Base-by-base conservation (phyloP, 768 basidiomycete genomes). In the Hygrocybe coccinea region DNA sequence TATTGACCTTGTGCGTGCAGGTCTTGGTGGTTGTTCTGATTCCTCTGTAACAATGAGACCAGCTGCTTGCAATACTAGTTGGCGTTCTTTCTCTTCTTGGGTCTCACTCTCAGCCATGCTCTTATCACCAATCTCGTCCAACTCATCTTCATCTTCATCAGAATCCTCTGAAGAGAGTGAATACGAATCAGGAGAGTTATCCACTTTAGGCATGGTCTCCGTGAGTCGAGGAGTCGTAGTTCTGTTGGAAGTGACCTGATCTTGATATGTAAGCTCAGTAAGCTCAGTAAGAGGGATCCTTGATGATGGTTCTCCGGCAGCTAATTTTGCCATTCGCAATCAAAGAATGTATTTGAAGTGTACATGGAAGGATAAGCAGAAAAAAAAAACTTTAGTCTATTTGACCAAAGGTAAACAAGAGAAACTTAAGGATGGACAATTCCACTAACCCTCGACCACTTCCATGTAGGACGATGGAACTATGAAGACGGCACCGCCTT, bases 391-490 rank as follows among this genome's bases (percentile, higher is more conserved):
- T 92, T 91, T 81, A 94, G 90, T 84, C 90, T 91, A 84, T 76
- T 78, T 73, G 65, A 67, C 62, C 69, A 67, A 70, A 77, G 69
- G 78, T 81, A 79, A 83, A 82, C 75, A 75, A 76, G 75, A 72
- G 65, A 72, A 74, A 81, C 81, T 79, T 77, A 79, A 75, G 77
- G 73, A 67, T 62, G 62, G 69, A 70, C 70, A 64, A 74, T 70
- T 64, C 62, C 71, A 95, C 95, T 95, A 86, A 95, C 95, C 91
- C 82, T 87, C 83, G 65, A 79, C 77, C 63, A 85, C 70, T 71
- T 95, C 89, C 68, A 99, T 69, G 69, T 98, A 98, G 17, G 86
- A 83, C 22, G 94, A 92, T 51, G 97, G 97, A 3, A 94, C 93
- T 65, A 94, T 85, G 73, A 88, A 90, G 51, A 97, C 84, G 58